Conservation (phyloP, 2,329 filamentous ascomycete genomes). For the Aureobasidium sp. region DNA sequence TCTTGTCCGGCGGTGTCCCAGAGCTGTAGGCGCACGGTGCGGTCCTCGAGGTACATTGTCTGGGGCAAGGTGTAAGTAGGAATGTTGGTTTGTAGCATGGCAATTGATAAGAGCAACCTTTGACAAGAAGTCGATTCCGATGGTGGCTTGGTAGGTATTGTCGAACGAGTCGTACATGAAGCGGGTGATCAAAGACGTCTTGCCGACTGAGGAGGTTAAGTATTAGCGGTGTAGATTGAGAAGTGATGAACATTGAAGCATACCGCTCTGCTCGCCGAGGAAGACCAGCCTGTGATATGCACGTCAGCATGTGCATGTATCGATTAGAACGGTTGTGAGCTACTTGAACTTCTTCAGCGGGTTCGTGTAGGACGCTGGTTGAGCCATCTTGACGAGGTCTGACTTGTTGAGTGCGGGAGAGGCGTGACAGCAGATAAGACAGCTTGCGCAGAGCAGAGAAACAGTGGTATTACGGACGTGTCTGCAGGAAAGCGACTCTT, state of each 20-base stretch:
- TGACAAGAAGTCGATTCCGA: conserved; percentile 97
- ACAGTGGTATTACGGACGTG: neutral
- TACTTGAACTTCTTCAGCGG: conserved; percentile 99
- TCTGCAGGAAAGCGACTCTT: neutral
- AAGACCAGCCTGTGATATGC: conserved; percentile 70
- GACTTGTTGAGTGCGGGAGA: neutral
- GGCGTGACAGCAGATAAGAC: neutral
- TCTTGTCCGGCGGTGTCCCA: conserved; percentile 99
- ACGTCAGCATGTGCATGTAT: conserved; percentile 7
- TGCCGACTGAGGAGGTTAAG: conserved; percentile 62
- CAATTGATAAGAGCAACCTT: conserved; percentile 58
- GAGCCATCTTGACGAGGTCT: conserved; percentile 59
- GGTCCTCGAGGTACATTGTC: conserved; percentile 99
- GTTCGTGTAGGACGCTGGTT: conserved; percentile 74
- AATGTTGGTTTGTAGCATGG: neutral
- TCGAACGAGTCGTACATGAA: conserved; percentile 99
- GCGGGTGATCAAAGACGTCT: conserved; percentile 95
- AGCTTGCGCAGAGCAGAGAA: neutral
- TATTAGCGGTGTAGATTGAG: neutral
- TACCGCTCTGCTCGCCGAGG: conserved; percentile 97
- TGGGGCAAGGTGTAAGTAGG: conserved; percentile 29
- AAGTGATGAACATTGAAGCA: conserved; percentile 29
- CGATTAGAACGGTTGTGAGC: conserved; percentile 20
- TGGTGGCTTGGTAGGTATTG: conserved; percentile 98
- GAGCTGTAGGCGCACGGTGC: conserved; percentile 91